Conservation (phyloP, 371 early-diverging fungal genomes). For the Mucor circinelloides region DNA sequence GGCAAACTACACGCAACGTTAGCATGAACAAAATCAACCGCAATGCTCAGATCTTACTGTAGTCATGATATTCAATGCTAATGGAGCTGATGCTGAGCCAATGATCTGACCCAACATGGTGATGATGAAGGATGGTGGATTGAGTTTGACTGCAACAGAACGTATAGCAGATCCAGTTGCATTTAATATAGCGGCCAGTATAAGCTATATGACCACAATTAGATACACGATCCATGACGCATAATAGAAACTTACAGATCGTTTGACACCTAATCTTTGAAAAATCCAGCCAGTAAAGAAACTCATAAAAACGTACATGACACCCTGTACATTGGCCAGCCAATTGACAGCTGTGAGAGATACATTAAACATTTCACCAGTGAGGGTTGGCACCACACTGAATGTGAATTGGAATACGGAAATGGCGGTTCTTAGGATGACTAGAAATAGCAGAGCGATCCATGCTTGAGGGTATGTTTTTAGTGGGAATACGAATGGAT, state of each 20-base stretch:
- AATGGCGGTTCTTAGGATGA: slow-evolving; percentile 34
- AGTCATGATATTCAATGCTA: slow-evolving; percentile 64
- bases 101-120: slow-evolving; percentile 62
- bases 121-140: slow-evolving; percentile 39
- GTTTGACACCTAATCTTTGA: slow-evolving; percentile 38
- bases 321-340: slow-evolving; percentile 40
- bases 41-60: slow-evolving; percentile 25
- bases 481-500: slow-evolving; percentile 14
- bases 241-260: slow-evolving; percentile 25
- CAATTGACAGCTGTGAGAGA: slow-evolving; percentile 42
- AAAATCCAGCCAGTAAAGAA: slow-evolving; percentile 44
- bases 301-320: slow-evolving; percentile 40
- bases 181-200: slow-evolving; percentile 52
- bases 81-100: slow-evolving; percentile 59
- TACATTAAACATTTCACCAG: slow-evolving; percentile 28
- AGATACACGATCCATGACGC: not conserved
- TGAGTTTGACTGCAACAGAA: slow-evolving; percentile 41
- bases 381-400: slow-evolving; percentile 34
- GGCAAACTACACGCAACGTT: slow-evolving; percentile 42
- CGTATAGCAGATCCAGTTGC: slow-evolving; percentile 54
- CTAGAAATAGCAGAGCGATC: slow-evolving; percentile 35
- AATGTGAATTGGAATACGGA: slow-evolving; percentile 45
- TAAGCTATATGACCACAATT: slow-evolving; percentile 28
- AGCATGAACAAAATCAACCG: not conserved
- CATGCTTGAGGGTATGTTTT: slow-evolving; percentile 46